Conservation (phyloP, 441 rosid species). For the Syzygium malaccense region DNA sequence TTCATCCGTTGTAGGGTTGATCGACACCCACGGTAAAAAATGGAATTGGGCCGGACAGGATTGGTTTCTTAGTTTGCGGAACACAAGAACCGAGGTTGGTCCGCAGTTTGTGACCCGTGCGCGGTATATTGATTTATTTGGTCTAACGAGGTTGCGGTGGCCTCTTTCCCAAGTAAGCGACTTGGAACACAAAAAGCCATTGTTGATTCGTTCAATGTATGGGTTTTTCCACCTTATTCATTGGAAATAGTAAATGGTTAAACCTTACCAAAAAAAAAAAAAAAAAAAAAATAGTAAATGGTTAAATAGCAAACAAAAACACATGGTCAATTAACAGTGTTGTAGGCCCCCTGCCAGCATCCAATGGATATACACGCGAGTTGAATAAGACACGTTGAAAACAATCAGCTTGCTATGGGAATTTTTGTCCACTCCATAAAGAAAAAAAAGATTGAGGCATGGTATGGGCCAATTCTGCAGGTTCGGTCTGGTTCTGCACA, state of each 20-base stretch:
- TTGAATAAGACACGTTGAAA: not conserved
- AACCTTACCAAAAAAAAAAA: no score
- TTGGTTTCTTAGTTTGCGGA: no score
- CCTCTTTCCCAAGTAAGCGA: not conserved
- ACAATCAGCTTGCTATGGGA: not conserved
- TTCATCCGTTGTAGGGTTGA: no score
- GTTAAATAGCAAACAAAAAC: not conserved
- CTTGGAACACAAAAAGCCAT: not conserved
- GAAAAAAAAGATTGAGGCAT: not conserved
- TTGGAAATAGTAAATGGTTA: not conserved
- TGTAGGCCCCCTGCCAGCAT: accelerated
- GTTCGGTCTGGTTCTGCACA: accelerated
- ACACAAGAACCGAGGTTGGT: no score
- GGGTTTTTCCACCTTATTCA: not conserved
- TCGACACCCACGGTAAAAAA: no score
- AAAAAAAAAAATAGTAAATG: not conserved
- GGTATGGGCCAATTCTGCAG: accelerated
- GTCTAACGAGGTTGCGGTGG: not conserved
- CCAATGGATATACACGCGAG: not conserved
- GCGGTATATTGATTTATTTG: not conserved
- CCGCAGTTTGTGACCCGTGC: not conserved
- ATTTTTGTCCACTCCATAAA: not conserved
- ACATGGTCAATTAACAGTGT: not conserved
- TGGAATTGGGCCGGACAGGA: no score
- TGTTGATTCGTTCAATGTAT: not conserved